Percentiles rank a stretch among this genome's conserved stretches.
These are phyloP conservation scores for Claviceps pusilla DNA, from an alignment of 2,329 filamentous ascomycete species.

Conservation along the genomic window DNA sequence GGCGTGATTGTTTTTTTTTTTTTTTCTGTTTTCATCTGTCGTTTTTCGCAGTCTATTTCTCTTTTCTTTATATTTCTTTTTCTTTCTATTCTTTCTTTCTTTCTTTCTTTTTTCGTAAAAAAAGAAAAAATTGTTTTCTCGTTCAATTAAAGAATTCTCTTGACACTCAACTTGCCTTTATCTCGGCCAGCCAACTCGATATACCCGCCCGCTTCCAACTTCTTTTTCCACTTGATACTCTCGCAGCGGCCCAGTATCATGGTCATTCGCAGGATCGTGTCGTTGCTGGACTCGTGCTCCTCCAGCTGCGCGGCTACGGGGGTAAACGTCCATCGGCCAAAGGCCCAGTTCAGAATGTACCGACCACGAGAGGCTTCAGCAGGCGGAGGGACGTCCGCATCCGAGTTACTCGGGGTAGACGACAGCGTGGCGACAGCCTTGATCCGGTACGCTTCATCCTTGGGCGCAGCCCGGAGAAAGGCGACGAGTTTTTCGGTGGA, in stretches of 20 bases:
- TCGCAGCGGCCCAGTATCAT: constrained; percentile 61
- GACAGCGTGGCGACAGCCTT: constrained; percentile 51
- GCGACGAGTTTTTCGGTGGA: constrained; percentile 48
- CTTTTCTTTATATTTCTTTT: too few relatives aligned
- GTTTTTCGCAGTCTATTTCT: too few relatives aligned
- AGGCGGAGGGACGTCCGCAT: constrained; percentile 27
- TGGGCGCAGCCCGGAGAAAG: constrained; percentile 60
- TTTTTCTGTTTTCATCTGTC: too few relatives aligned
- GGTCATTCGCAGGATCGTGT: constrained; percentile 53
- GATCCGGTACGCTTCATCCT: constrained; percentile 91
- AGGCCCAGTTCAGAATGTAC: constrained; percentile 97
- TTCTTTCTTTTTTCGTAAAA: neutral
- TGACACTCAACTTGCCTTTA: constrained; percentile 36
- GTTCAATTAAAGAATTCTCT: constrained; percentile 28
- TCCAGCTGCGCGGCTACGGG: constrained; percentile 25
- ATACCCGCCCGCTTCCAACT: constrained; percentile 43
- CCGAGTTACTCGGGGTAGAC: constrained; percentile 33
- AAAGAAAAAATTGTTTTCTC: too few relatives aligned
- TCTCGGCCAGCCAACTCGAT: constrained; percentile 32
- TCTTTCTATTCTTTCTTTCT: neutral
- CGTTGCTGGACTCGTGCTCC: constrained; percentile 41
- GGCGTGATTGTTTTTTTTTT: neutral
- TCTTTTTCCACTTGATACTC: constrained; percentile 63
- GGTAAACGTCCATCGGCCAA: constrained; percentile 88
- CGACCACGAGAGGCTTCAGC: constrained; percentile 25